Conservation (phyloP, 179 eudicot genomes). For the Silene coronaria region DNA sequence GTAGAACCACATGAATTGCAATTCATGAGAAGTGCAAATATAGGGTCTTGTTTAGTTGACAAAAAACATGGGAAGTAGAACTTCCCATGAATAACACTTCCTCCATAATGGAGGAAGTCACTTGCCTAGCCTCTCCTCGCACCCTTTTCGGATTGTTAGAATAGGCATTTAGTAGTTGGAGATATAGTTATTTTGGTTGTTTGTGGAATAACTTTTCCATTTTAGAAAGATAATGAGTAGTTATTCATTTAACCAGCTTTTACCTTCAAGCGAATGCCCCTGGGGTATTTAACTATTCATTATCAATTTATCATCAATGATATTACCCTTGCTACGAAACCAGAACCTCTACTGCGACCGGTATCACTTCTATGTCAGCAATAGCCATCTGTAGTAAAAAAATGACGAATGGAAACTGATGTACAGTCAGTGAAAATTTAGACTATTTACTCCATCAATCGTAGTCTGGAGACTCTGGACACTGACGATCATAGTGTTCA, state of each 20-base stretch:
- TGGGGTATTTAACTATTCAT: not conserved
- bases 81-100: too few relatives aligned
- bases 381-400: not conserved
- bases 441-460: not conserved
- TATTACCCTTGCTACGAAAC: not conserved
- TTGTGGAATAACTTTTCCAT: not conserved
- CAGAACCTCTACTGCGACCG: not conserved
- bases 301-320: not conserved
- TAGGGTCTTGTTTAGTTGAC: too few relatives aligned
- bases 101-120: too few relatives aligned
- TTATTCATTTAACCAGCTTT: not conserved
- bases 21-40: too few relatives aligned
- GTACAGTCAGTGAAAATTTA: not conserved
- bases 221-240: not conserved
- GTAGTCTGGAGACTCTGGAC: not conserved
- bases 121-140: too few relatives aligned
- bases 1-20: too few relatives aligned
- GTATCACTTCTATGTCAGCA: too few relatives aligned
- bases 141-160: too few relatives aligned
- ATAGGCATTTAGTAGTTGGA: too few relatives aligned
- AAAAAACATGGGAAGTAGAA: too few relatives aligned
- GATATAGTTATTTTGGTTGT: too few relatives aligned
- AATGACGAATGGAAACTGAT: not conserved
- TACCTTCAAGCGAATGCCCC: not conserved
- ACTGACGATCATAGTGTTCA: not conserved